Percentiles rank a stretch among this genome's conserved stretches.
Conservation (phyloP, 75 land plant species). For the Pinus albicaulis region DNA sequence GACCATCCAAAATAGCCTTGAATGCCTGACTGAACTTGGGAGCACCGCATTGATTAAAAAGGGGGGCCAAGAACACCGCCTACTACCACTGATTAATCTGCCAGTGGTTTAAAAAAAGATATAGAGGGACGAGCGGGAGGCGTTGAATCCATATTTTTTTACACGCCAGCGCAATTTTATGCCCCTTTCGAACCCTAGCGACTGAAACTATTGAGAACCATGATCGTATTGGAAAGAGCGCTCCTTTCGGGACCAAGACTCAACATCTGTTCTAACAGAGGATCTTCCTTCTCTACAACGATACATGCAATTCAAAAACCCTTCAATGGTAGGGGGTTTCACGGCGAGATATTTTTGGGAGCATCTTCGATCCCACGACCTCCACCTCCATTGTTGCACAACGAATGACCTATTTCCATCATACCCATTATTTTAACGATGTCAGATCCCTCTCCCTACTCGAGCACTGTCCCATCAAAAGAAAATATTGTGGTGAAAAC, state of each 20-base stretch:
- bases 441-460: constrained; percentile 53
- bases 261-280: not conserved
- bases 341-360: constrained; percentile 12
- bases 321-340: not conserved
- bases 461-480: constrained; percentile 57
- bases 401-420: not conserved
- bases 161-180: too few relatives aligned
- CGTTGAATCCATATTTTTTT: too few relatives aligned
- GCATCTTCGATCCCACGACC: not conserved
- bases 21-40: too few relatives aligned
- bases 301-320: not conserved
- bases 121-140: too few relatives aligned
- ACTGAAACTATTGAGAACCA: too few relatives aligned
- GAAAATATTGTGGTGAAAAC: constrained; percentile 33
- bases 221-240: not conserved
- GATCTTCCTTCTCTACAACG: not conserved
- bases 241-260: not conserved
- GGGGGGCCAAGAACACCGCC: too few relatives aligned
- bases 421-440: constrained; percentile 39
- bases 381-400: not conserved
- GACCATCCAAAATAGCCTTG: too few relatives aligned
- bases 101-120: too few relatives aligned
- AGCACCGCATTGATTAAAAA: too few relatives aligned
- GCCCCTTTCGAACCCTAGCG: too few relatives aligned
- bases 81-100: too few relatives aligned